These are phyloP conservation scores for Neurospora sp. DNA, from an alignment of 495 filamentous ascomycete species.

Conservation along the genomic window DNA sequence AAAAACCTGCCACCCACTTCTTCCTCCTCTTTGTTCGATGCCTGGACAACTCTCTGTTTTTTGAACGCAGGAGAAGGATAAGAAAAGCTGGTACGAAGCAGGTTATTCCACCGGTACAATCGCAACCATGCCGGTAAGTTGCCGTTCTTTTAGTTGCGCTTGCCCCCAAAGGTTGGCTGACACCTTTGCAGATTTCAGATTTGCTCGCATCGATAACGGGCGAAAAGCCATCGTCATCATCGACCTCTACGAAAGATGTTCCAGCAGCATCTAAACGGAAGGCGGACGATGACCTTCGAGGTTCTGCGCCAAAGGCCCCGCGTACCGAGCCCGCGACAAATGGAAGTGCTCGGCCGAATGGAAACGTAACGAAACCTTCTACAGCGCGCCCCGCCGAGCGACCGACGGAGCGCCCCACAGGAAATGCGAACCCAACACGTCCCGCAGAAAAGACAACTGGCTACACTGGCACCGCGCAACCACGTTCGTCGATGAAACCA, in stretches of 20 bases:
- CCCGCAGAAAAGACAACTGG: neutral
- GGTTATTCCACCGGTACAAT: neutral
- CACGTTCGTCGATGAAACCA: neutral
- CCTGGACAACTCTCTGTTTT: conserved; percentile 15
- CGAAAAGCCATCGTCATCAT: conserved; percentile 28
- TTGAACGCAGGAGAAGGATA: conserved; percentile 23
- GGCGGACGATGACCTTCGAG: conserved; percentile 35
- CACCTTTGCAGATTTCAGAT: conserved; percentile 34
- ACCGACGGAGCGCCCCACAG: neutral
- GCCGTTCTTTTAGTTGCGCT: neutral
- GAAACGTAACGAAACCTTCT: conserved; percentile 6
- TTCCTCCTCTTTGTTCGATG: conserved; percentile 12
- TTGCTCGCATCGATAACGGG: conserved; percentile 47
- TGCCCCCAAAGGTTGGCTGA: conserved; percentile 4
- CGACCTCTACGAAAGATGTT: conserved; percentile 18
- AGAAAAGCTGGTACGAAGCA: neutral
- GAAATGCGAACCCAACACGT: conserved; percentile 5
- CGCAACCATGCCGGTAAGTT: conserved; percentile 21
- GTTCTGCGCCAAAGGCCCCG: conserved; percentile 18
- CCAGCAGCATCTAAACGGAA: conserved; percentile 36
- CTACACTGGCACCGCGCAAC: conserved; percentile 9
- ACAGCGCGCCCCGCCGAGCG: neutral
- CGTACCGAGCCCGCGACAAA: conserved; percentile 14
- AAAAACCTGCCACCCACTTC: neutral
- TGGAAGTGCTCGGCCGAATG: conserved; percentile 9